Conservation (phyloP, 768 basidiomycete species). For the Lactifluus rugatus region DNA sequence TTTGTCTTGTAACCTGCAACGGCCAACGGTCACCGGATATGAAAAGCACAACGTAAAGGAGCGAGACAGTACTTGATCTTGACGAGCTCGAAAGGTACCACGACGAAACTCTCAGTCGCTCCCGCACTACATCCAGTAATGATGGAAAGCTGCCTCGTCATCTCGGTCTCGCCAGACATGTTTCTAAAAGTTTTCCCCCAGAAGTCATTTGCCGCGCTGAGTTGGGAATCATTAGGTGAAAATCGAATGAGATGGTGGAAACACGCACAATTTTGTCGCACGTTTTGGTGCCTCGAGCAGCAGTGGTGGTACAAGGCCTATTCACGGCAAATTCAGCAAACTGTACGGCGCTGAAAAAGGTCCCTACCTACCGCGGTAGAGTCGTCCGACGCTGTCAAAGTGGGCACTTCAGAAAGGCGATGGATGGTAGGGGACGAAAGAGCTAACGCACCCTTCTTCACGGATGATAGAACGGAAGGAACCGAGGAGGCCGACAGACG, state of each 20-base stretch:
- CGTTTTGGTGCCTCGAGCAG: slow-evolving; percentile 97
- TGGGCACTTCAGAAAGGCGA: not conserved
- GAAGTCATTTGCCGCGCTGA: slow-evolving; percentile 76
- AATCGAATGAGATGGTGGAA: slow-evolving; percentile 2
- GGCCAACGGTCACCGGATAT: not conserved
- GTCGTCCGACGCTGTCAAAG: slow-evolving; percentile 51
- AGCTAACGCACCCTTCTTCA: slow-evolving; percentile 70
- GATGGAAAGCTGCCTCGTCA: slow-evolving; percentile 83
- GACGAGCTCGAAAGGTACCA: slow-evolving; percentile 94
- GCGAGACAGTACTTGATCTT: slow-evolving; percentile 57
- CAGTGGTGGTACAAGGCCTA: slow-evolving; percentile 85
- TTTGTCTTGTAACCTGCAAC: slow-evolving; percentile 78
- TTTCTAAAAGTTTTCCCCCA: slow-evolving; percentile 80
- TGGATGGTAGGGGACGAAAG: slow-evolving; percentile 11
- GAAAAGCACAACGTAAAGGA: not conserved
- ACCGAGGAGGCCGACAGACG: slow-evolving; percentile 65
- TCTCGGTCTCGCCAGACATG: slow-evolving; percentile 61
- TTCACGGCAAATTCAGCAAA: not conserved
- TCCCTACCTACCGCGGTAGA: slow-evolving; percentile 67
- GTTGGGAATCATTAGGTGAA: slow-evolving; percentile 9
- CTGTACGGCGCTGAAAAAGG: not conserved
- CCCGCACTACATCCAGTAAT: slow-evolving; percentile 90
- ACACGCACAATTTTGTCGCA: slow-evolving; percentile 82
- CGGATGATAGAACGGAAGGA: slow-evolving; percentile 75
- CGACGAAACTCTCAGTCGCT: slow-evolving; percentile 90